Conservation (phyloP, 306 rosid species). For the Cucurbita moschata region DNA sequence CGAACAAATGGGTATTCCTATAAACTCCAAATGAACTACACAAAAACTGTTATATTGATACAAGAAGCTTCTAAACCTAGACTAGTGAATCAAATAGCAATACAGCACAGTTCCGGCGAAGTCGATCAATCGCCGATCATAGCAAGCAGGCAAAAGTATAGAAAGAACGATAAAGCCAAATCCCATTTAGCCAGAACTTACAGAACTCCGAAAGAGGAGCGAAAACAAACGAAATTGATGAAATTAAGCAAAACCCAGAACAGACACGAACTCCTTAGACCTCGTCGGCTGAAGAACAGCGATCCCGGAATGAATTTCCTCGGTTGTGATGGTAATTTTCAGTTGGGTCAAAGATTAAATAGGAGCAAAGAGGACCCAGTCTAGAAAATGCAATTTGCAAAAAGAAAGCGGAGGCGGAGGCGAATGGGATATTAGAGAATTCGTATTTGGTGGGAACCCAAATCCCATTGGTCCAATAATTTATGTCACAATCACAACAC, state of each 20-base stretch:
- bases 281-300: neutral
- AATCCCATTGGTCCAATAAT: neutral
- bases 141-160: neutral
- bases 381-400: neutral
- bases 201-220: neutral
- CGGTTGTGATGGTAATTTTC: neutral
- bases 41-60: neutral
- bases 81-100: neutral
- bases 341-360: neutral
- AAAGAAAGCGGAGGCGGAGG: neutral
- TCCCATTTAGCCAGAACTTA: neutral
- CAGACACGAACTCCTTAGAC: neutral
- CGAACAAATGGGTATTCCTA: neutral
- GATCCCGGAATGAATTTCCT: neutral
- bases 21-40: neutral
- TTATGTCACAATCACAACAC: neutral
- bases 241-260: conserved; percentile 1
- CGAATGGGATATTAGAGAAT: neutral
- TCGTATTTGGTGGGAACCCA: neutral
- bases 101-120: neutral
- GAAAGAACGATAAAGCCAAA: neutral
- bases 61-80: neutral
- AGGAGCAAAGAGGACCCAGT: neutral
- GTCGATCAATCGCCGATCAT: neutral
- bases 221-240: neutral